A percentile compares a stretch with the other conserved stretches of the same genome.
phyloP scores from a whole-genome alignment of 768 basidiomycete genomes.

The Xerocomellus dryophilus region DNA sequence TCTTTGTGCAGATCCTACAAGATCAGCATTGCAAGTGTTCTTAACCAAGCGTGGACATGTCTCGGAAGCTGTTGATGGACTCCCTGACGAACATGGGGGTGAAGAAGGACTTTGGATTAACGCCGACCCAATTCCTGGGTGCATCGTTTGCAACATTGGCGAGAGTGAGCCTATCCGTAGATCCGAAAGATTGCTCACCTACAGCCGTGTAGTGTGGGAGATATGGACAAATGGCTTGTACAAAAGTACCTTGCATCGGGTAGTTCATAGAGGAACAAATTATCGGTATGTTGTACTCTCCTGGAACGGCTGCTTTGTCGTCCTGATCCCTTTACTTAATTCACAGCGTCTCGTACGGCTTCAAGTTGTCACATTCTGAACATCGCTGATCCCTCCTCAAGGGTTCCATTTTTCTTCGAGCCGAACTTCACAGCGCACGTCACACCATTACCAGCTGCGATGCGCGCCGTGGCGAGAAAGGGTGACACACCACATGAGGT shows the following conservation, averaged over 20 bases:
- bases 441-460: slow-evolving; percentile 59
- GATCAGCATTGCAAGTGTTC: slow-evolving; percentile 80
- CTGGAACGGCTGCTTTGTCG: neutral
- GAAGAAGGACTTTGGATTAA: slow-evolving; percentile 74
- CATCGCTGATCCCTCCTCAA: slow-evolving; percentile 28
- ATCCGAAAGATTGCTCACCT: neutral
- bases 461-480: slow-evolving; percentile 34
- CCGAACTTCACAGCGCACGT: slow-evolving; percentile 78
- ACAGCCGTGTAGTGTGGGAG: slow-evolving; percentile 73
- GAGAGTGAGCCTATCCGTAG: slow-evolving; percentile 57
- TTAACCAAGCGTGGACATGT: slow-evolving; percentile 42
- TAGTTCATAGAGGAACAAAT: slow-evolving; percentile 71
- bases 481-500: slow-evolving; percentile 25
- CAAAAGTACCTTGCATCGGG: slow-evolving; percentile 84
- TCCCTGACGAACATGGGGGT: slow-evolving; percentile 51
- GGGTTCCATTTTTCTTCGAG: slow-evolving; percentile 93
- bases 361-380: neutral
- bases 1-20: slow-evolving; percentile 79
- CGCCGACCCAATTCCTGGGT: slow-evolving; percentile 79
- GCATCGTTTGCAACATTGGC: slow-evolving; percentile 88
- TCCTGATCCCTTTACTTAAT: slow-evolving; percentile 6
- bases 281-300: slow-evolving; percentile 43
- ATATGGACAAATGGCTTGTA: slow-evolving; percentile 88
- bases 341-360: slow-evolving; percentile 66
- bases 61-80: slow-evolving; percentile 29